Conservation (phyloP, 2,329 filamentous ascomycete species). For the Simplicillium aogashimaense region DNA sequence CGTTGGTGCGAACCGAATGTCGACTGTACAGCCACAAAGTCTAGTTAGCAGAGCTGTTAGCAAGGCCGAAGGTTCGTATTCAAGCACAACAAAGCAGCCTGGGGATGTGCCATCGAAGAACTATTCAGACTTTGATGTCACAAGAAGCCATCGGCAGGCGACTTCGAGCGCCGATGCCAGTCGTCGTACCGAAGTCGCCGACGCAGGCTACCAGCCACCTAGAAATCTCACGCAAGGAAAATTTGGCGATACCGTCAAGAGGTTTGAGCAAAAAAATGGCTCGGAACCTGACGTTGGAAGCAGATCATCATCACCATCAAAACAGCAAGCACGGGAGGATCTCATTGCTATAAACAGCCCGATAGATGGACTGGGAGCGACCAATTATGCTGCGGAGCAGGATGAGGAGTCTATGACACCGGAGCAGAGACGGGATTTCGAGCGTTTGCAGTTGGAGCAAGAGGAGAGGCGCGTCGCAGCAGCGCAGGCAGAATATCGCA, state of each 20-base stretch:
- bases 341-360: not conserved
- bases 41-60: too few species aligned
- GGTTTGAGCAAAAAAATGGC: conserved; percentile 59
- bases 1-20: too few species aligned
- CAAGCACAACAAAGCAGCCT: too few species aligned
- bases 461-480: conserved; percentile 86
- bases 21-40: too few species aligned
- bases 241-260: conserved; percentile 89
- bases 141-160: too few species aligned
- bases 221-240: conserved; percentile 72
- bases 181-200: too few species aligned
- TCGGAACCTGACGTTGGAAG: too few species aligned
- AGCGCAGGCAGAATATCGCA: conserved; percentile 80
- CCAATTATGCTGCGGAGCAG: conserved; percentile 50
- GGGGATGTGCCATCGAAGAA: too few species aligned
- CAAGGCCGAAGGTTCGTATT: too few species aligned
- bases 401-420: conserved; percentile 65
- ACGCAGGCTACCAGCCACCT: conserved; percentile 22
- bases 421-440: conserved; percentile 82
- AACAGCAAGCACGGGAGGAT: not conserved
- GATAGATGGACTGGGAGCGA: conserved; percentile 42
- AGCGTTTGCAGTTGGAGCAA: conserved; percentile 68
- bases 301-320: conserved; percentile 28
- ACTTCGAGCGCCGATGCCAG: too few species aligned
- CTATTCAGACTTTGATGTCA: too few species aligned